These are phyloP conservation scores for Hypoxylon lienhwacheense DNA, from an alignment of 495 filamentous ascomycete genomes.

Conservation along the genomic window DNA sequence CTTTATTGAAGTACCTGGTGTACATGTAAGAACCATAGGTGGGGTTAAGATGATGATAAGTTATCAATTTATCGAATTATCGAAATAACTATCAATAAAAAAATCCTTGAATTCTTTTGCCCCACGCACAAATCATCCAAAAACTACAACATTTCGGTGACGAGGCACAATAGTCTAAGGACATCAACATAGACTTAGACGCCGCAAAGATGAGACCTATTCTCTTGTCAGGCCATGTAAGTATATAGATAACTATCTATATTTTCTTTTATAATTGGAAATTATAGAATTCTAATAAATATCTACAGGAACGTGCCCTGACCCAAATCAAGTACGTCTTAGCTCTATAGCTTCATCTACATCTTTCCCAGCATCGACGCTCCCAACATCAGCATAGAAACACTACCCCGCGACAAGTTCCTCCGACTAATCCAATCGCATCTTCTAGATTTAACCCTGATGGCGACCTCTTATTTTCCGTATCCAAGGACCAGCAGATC, in stretches of 20 bases:
- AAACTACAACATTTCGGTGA: conserved; percentile 35
- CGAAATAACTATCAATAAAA: no score
- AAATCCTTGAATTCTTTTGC: conserved; percentile 33
- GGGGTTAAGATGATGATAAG: conserved; percentile 25
- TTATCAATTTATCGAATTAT: no score
- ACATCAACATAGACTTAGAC: conserved; percentile 16
- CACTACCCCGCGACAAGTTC: conserved; percentile 28
- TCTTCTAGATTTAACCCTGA: conserved; percentile 79
- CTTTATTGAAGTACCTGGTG: no score
- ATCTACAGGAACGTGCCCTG: conserved; percentile 76
- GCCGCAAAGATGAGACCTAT: conserved; percentile 82
- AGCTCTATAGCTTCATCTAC: no score
- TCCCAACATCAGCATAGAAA: no score
- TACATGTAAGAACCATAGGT: conserved; percentile 22
- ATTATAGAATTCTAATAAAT: conserved; percentile 39
- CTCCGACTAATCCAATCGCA: conserved; percentile 18
- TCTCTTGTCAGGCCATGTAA: conserved; percentile 82
- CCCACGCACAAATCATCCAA: conserved; percentile 41
- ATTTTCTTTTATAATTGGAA: conserved; percentile 30
- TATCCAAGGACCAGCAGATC: conserved; percentile 94
- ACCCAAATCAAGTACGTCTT: conserved; percentile 91
- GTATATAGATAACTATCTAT: no score
- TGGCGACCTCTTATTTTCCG: conserved; percentile 96
- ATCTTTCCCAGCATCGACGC: conserved; percentile 3
- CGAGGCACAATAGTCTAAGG: conserved; percentile 1